These are phyloP conservation scores for Cladophialophora yegresii DNA, from an alignment of 2,329 filamentous ascomycete species.

Conservation along the genomic window DNA sequence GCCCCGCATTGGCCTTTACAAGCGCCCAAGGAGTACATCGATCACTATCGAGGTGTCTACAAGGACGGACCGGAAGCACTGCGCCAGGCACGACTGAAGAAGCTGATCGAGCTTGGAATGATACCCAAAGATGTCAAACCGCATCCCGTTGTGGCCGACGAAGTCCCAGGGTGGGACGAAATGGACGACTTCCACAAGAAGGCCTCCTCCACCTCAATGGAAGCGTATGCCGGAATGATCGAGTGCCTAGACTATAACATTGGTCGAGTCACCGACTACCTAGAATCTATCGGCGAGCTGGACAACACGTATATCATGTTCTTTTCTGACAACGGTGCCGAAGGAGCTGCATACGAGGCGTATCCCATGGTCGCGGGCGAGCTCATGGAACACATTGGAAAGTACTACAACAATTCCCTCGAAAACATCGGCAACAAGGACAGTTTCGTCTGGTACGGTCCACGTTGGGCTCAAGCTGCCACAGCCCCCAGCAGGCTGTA, in stretches of 20 bases:
- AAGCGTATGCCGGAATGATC: constrained; percentile 55
- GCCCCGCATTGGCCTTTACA: constrained; percentile 59
- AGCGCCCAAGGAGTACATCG: constrained; percentile 50
- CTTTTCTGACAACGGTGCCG: constrained; percentile 55
- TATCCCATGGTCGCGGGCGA: constrained; percentile 47
- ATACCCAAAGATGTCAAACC: constrained; percentile 48
- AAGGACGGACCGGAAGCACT: constrained; percentile 55
- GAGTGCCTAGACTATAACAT: constrained; percentile 52
- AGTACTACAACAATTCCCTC: constrained; percentile 53
- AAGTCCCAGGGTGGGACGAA: constrained; percentile 47
- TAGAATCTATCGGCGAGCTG: constrained; percentile 50
- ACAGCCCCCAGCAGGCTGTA: constrained; percentile 46
- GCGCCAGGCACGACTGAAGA: constrained; percentile 48
- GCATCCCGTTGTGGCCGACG: constrained; percentile 48
- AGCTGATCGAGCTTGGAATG: constrained; percentile 50
- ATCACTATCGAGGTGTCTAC: constrained; percentile 54
- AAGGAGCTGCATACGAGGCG: constrained; percentile 51
- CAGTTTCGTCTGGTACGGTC: constrained; percentile 55
- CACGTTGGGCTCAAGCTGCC: constrained; percentile 53
- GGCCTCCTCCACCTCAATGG: constrained; percentile 51
- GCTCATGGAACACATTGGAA: constrained; percentile 48
- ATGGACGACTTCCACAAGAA: constrained; percentile 44
- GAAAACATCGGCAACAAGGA: constrained; percentile 52
- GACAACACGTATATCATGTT: constrained; percentile 56
- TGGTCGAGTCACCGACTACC: constrained; percentile 50